Conservation (phyloP, 2,329 filamentous ascomycete genomes). For the Xylariaceae sp. region DNA sequence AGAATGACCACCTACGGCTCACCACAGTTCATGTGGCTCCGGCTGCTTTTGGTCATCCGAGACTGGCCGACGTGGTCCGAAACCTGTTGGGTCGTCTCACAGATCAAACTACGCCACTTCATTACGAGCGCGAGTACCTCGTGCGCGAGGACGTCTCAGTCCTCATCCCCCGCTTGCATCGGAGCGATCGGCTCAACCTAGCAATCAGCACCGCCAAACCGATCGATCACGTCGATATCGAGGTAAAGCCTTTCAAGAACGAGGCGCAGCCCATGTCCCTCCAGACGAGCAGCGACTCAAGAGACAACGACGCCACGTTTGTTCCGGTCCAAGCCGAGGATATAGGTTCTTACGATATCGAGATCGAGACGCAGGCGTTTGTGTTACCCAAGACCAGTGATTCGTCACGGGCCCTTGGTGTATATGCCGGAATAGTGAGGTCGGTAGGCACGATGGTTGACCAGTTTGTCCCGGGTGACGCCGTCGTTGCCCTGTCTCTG, state of each 20-base stretch:
- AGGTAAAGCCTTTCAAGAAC: conserved; percentile 1
- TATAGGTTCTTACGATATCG: conserved; percentile 3
- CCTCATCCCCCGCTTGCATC: conserved; percentile 15
- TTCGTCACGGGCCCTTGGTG: background rate
- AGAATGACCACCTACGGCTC: conserved; percentile 15
- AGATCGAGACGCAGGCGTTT: conserved; percentile 5
- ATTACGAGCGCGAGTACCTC: conserved; percentile 15
- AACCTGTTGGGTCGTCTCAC: background rate
- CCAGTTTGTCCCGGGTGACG: conserved; percentile 1
- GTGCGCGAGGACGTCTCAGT: conserved; percentile 7
- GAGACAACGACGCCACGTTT: background rate
- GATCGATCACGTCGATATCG: background rate
- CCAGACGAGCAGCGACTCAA: background rate
- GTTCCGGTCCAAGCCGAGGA: background rate
- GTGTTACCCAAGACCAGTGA: background rate
- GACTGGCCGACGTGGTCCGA: background rate
- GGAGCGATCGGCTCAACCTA: conserved; percentile 12
- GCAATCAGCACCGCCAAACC: conserved; percentile 1
- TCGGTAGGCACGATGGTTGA: conserved; percentile 6
- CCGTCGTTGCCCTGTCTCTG: conserved; percentile 2
- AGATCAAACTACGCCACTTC: background rate
- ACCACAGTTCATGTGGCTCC: conserved; percentile 12
- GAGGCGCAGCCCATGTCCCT: conserved; percentile 1
- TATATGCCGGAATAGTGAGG: conserved; percentile 10
- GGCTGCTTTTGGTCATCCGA: conserved; percentile 2